Percentiles rank a stretch among this genome's conserved stretches.
These are phyloP conservation scores for Xylaria sp. DNA, from an alignment of 495 filamentous ascomycete genomes.

Conservation along the genomic window DNA sequence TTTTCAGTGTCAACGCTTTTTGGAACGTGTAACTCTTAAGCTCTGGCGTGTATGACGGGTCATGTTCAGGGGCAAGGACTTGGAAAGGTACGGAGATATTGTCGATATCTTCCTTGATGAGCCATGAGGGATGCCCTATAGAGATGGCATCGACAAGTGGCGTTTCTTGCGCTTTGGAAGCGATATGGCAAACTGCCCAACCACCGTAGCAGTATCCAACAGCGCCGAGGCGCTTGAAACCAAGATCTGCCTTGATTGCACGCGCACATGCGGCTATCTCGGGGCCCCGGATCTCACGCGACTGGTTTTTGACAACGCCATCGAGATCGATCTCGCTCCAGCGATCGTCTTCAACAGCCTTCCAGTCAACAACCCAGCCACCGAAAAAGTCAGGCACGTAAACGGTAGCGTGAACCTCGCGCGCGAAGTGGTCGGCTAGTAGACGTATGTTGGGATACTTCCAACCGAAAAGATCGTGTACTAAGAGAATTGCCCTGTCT, in stretches of 20 bases:
- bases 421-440: slow-evolving; percentile 62
- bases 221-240: slow-evolving; percentile 54
- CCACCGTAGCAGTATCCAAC: slow-evolving; percentile 68
- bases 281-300: slow-evolving; percentile 54
- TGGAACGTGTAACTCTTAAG: slow-evolving; percentile 55
- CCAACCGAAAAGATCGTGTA: slow-evolving; percentile 68
- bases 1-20: slow-evolving; percentile 46
- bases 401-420: slow-evolving; percentile 55
- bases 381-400: slow-evolving; percentile 65
- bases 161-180: slow-evolving; percentile 39
- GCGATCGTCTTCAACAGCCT: slow-evolving; percentile 37
- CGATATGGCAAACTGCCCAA: slow-evolving; percentile 61
- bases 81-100: slow-evolving; percentile 60
- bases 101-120: slow-evolving; percentile 58
- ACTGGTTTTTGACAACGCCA: slow-evolving; percentile 46
- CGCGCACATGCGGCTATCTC: slow-evolving; percentile 59
- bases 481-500: slow-evolving; percentile 57
- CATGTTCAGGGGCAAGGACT: slow-evolving; percentile 63
- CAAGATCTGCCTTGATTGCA: slow-evolving; percentile 43
- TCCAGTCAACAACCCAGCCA: slow-evolving; percentile 43
- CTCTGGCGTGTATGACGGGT: slow-evolving; percentile 55
- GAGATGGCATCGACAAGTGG: slow-evolving; percentile 62
- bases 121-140: slow-evolving; percentile 58
- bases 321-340: slow-evolving; percentile 19
- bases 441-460: slow-evolving; percentile 61